Base-by-base conservation (phyloP, 2,329 filamentous ascomycete genomes). In the Sclerotinia sclerotiorum region DNA sequence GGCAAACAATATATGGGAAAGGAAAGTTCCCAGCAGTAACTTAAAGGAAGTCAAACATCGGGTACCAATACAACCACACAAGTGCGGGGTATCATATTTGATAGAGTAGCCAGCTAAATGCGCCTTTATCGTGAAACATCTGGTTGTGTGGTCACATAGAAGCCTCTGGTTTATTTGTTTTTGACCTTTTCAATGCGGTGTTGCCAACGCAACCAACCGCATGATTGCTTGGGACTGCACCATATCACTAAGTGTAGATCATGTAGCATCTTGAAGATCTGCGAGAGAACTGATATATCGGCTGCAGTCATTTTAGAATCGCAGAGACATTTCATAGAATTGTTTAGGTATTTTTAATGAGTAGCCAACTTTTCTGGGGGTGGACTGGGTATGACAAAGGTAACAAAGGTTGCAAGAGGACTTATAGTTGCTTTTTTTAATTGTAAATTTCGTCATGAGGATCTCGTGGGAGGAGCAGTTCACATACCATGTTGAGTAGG, bases 81-180 rank as follows among this genome's bases (percentile, higher is more conserved):
- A 49, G 44, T 51, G 60, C 54, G 64, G 64, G 64, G 44, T 60
- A 44, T 48, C 44, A 44, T 48, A 51, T 60, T 35, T 32, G 52
- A 65, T 65, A 58, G 21, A 57, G 6, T 29, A 17, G n/a, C n/a
- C 42, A 49, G 29, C 42, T 7, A 3, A 46, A 29, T 48, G 54
- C 39, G 52, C 46, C 27, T 48, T 17, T 42, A 32, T 49, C 19
- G 54, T 60, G 64, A 27, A n/a, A 67, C 44, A 51, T 7, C 10
- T 57, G 44, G 24, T 13, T 60, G 2, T 15, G 21, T 42, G 5
- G 39, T n/a, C 24, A n/a, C 6, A 17, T 24, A 67, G 44, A 61
- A 61, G 44, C 24, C 64, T 51, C 64, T 54, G 42, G 39, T 42
- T 42, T 42, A 42, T 42, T 27, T 27, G 17, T 29, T 21, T n/a